phyloP scores from a whole-genome alignment of 202 grass and related monocot genomes.

The Elaeis oleifera region DNA sequence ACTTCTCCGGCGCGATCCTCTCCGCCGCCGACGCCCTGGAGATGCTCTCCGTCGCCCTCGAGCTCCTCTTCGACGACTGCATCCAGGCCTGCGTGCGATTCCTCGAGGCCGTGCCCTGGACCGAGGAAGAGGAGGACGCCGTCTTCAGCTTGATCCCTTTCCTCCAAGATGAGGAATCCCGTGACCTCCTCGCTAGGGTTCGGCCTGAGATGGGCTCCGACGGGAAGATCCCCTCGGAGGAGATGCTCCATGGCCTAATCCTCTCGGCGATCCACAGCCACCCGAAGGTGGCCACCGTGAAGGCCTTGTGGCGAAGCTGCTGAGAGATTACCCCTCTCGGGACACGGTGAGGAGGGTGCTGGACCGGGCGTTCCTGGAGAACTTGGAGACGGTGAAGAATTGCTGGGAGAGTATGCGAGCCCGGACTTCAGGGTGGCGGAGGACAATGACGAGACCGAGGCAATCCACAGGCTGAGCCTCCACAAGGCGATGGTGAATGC shows the following conservation, averaged over 20 bases:
- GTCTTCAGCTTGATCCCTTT: conserved; percentile 51
- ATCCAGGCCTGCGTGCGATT: conserved; percentile 50
- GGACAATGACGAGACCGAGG: conserved; percentile 65
- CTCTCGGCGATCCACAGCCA: conserved; percentile 63
- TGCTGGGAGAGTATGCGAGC: no score
- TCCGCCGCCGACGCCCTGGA: conserved; percentile 59
- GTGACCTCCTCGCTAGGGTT: conserved; percentile 57
- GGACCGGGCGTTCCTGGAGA: no score
- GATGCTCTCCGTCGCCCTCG: conserved; percentile 66
- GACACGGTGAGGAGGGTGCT: no score
- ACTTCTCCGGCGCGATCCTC: conserved; percentile 55
- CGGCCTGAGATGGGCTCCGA: conserved; percentile 4
- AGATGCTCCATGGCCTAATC: conserved; percentile 67
- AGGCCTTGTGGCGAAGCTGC: conserved; percentile 78
- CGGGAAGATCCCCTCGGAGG: conserved; percentile 32
- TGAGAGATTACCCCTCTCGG: conserved; percentile 16
- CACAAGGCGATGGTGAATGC: conserved; percentile 53
- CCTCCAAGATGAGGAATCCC: conserved; percentile 54
- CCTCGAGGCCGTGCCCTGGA: conserved; percentile 87
- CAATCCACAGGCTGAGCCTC: conserved; percentile 70
- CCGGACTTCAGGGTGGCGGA: conserved; percentile 1
- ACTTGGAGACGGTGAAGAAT: no score
- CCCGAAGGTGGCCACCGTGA: conserved; percentile 48
- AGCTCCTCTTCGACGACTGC: conserved; percentile 70
- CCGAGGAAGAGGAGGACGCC: conserved; percentile 57